Conservation (phyloP, 306 rosid genomes). For the Vicia villosa region DNA sequence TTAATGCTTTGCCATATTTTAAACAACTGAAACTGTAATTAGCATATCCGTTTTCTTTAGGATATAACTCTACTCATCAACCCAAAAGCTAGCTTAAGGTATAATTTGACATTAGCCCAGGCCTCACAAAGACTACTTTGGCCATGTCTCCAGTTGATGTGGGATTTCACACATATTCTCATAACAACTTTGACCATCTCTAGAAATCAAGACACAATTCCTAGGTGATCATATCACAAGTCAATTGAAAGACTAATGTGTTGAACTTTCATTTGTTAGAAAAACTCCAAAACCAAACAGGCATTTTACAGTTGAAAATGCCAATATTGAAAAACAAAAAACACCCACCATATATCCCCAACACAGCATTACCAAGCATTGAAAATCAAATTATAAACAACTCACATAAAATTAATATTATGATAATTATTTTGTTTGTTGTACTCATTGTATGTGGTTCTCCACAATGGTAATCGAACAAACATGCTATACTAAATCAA, state of each 20-base stretch:
- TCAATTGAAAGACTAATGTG: background rate
- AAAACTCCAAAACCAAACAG: conserved; percentile 17
- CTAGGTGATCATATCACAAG: background rate
- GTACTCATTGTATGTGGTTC: conserved; percentile 7
- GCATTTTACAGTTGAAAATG: conserved; percentile 14
- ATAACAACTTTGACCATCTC: background rate
- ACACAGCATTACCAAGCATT: conserved; percentile 1
- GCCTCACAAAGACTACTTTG: conserved; percentile 6
- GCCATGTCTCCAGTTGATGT: background rate
- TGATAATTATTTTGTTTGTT: conserved; percentile 6
- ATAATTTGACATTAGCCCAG: background rate
- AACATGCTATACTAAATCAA: conserved; percentile 9
- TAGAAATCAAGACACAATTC: conserved; percentile 9
- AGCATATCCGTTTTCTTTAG: background rate
- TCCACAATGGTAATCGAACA: conserved; percentile 16
- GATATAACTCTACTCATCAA: background rate
- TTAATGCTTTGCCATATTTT: conserved; percentile 2
- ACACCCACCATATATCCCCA: conserved; percentile 20
- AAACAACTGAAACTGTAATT: conserved; percentile 21
- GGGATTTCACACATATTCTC: background rate
- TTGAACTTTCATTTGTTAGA: background rate
- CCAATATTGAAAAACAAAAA: conserved; percentile 21
- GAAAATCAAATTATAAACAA: conserved; percentile 25
- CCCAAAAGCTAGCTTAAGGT: background rate
- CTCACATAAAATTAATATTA: background rate